Evolutionary conservation across 768 basidiomycete genomes (phyloP).

Genomic region (Pisolithus albus): DNA sequence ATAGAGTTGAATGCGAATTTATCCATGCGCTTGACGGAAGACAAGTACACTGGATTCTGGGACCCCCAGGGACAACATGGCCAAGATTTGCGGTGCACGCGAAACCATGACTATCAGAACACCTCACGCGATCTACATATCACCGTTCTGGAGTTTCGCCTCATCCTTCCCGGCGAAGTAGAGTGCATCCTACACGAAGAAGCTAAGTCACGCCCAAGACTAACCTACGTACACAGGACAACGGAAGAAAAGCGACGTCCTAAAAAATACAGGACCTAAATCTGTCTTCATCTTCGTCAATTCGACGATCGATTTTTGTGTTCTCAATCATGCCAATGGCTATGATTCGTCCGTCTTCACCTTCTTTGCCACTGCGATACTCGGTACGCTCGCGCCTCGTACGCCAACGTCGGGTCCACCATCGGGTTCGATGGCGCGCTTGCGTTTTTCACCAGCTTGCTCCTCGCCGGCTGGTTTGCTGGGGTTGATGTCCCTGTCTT

Average conservation of each 20-base stretch:
- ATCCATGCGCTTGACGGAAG: too few species aligned
- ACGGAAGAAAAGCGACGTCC: background rate
- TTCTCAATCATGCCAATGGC: background rate
- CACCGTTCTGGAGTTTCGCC: too few species aligned
- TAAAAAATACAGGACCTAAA: background rate
- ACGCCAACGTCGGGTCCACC: constrained; percentile 65
- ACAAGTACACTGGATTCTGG: too few species aligned
- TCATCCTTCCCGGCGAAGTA: background rate
- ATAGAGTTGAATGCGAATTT: too few species aligned
- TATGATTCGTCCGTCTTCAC: constrained; percentile 33
- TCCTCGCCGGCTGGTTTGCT: constrained; percentile 33
- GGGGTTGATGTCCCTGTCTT: constrained; percentile 11
- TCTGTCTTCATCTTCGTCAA: background rate
- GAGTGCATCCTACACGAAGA: background rate
- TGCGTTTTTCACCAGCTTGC: constrained; percentile 64
- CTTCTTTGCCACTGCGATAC: constrained; percentile 35
- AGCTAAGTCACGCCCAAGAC: background rate
- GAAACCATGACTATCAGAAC: too few species aligned
- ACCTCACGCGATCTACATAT: too few species aligned
- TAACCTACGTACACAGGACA: background rate
- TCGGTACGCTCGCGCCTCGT: constrained; percentile 55
- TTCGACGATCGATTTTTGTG: background rate
- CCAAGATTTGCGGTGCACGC: background rate
- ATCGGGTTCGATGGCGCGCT: constrained; percentile 70
- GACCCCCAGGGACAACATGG: too few species aligned